phyloP scores from a whole-genome alignment of 2,329 filamentous ascomycete species.

The Cryphonectria nitschkei region DNA sequence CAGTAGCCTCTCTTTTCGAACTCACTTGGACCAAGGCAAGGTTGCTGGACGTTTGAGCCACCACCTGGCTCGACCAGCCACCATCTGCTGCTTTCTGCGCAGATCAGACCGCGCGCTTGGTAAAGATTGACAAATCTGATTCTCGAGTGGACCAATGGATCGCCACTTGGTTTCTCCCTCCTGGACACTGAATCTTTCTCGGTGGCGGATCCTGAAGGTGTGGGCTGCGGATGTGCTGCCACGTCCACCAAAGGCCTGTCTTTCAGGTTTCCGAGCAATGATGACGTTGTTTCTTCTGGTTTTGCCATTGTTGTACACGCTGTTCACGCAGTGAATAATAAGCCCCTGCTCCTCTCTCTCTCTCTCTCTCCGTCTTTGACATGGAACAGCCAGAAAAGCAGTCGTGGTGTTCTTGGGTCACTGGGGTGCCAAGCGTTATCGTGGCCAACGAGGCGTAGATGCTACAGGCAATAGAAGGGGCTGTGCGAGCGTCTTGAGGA shows the following conservation, averaged over 20 bases:
- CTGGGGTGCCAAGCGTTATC: background rate
- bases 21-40: background rate
- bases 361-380: background rate
- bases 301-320: background rate
- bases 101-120: constrained; percentile 19
- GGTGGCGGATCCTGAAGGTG: constrained; percentile 8
- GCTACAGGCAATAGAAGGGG: background rate
- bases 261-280: background rate
- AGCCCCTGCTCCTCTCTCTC: background rate
- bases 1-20: background rate
- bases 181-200: constrained; percentile 13
- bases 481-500: background rate
- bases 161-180: constrained; percentile 22
- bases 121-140: constrained; percentile 33
- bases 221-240: constrained; percentile 32
- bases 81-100: constrained; percentile 20
- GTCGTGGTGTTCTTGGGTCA: background rate
- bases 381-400: background rate
- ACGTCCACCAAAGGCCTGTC: constrained; percentile 21
- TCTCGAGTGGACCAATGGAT: constrained; percentile 25
- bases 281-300: background rate
- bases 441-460: background rate
- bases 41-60: background rate
- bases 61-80: background rate
- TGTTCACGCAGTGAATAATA: background rate